Evolutionary conservation across 768 basidiomycete species (phyloP).

Genomic region (Leccinum truebloodii): DNA sequence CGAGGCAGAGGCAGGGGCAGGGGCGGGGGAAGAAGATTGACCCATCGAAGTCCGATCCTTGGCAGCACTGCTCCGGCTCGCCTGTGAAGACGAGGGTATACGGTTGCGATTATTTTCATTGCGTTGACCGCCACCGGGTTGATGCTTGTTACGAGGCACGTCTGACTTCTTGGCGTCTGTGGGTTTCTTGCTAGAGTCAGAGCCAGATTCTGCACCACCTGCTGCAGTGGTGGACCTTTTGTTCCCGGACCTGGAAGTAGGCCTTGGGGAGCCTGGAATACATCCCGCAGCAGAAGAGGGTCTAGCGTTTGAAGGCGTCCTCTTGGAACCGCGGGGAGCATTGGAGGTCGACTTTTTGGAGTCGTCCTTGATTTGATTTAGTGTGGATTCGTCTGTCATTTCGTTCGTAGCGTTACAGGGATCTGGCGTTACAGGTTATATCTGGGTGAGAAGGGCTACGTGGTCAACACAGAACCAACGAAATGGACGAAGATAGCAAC

Average conservation of each 20-base stretch:
- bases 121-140: slow-evolving; percentile 46
- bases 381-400: slow-evolving; percentile 80
- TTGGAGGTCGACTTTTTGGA: slow-evolving; percentile 54
- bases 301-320: slow-evolving; percentile 48
- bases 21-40: slow-evolving; percentile 46
- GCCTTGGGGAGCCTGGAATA: slow-evolving; percentile 49
- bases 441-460: slow-evolving; percentile 38
- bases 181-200: slow-evolving; percentile 68
- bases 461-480: slow-evolving; percentile 20
- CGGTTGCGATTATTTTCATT: slow-evolving; percentile 55
- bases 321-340: slow-evolving; percentile 58
- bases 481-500: slow-evolving; percentile 32
- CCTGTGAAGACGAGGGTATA: slow-evolving; percentile 59
- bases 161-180: slow-evolving; percentile 56
- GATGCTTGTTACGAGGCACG: slow-evolving; percentile 51
- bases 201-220: slow-evolving; percentile 61
- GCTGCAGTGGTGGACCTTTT: slow-evolving; percentile 50
- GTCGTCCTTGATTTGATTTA: slow-evolving; percentile 60
- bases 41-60: slow-evolving; percentile 47
- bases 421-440: slow-evolving; percentile 37
- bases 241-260: slow-evolving; percentile 67
- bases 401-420: slow-evolving; percentile 67
- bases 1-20: slow-evolving; percentile 48
- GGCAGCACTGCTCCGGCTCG: slow-evolving; percentile 49
- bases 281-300: slow-evolving; percentile 42